Base-by-base conservation (phyloP, 1,284 basidiomycete genomes). In the Hemileia vastatrix region DNA sequence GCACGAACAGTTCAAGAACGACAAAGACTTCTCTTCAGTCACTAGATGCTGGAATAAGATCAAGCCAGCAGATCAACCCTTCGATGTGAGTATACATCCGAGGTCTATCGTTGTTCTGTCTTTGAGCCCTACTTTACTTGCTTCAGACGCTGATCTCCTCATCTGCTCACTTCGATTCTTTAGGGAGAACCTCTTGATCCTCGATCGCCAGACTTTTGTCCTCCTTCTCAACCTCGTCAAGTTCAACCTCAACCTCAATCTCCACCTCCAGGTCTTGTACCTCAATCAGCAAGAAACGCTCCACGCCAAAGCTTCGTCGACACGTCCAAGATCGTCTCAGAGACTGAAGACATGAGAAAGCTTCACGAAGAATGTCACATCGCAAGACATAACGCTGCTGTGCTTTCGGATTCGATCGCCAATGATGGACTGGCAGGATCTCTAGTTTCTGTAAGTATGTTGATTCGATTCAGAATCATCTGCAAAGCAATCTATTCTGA, bases 11-110 rank as follows among this genome's bases (percentile, higher is more conserved):
- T 72, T 67, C 57, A 54, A 61, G 31, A 32, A 45, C n/a, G 70
- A 71, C 27, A 43, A 54, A 1, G 72, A 73, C 13, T 57, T 73
- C 31, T 51, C 33, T 0, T 13, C 54, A 1, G 63, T 73, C 18
- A 73, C 72, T 13, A 72, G 68, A 58, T 64, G 63, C 43, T 73
- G 68, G 65, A 73, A 73, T 51, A 68, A 68, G 62, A 57, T 70
- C 47, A 65, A 65, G 56, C 70, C 70, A 1, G 65, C 43, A 23
- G 70, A 70, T 33, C 47, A 67, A 3, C 66, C 66, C 2, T 64
- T 68, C 49, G 65, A 73, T 43, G 72, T n/a, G n/a, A n/a, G n/a
- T n/a, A n/a, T n/a, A n/a, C n/a, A n/a, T n/a, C n/a, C n/a, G n/a
- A n/a, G n/a, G n/a, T n/a, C n/a, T n/a, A n/a, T n/a, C n/a, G n/a